Conservation (phyloP, 2,329 filamentous ascomycete genomes). For the Microdochium paspali region DNA sequence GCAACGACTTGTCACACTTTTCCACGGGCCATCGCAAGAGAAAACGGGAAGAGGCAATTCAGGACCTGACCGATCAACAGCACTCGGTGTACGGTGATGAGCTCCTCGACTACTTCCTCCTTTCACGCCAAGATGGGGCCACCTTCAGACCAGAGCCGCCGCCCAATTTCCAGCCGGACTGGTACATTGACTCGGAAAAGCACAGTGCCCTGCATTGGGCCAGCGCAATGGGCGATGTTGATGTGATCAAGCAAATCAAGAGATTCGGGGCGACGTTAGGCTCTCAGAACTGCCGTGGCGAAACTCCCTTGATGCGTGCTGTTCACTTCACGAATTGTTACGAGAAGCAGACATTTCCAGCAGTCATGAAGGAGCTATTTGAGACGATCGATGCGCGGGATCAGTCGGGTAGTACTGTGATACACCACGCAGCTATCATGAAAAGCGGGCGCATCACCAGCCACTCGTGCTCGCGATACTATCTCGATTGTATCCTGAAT, state of each 20-base stretch:
- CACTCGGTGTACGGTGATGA: constrained; percentile 90
- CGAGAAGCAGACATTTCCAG: constrained; percentile 84
- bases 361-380: constrained; percentile 73
- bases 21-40: constrained; percentile 60
- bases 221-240: constrained; percentile 91
- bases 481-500: constrained; percentile 84
- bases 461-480: constrained; percentile 84
- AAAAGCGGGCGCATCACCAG: constrained; percentile 74
- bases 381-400: constrained; percentile 75
- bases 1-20: constrained; percentile 59
- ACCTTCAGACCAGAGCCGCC: constrained; percentile 71
- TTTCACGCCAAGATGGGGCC: constrained; percentile 68
- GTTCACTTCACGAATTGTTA: constrained; percentile 96
- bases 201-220: constrained; percentile 97
- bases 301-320: constrained; percentile 89
- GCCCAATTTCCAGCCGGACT: constrained; percentile 77
- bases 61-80: constrained; percentile 65
- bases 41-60: constrained; percentile 58
- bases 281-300: constrained; percentile 61
- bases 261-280: constrained; percentile 67
- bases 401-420: constrained; percentile 74
- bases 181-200: constrained; percentile 84
- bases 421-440: constrained; percentile 88
- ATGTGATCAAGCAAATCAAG: constrained; percentile 81
- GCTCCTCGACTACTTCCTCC: constrained; percentile 91